Base-by-base conservation (phyloP, 805 yeast genomes). In the Candida piceae region DNA sequence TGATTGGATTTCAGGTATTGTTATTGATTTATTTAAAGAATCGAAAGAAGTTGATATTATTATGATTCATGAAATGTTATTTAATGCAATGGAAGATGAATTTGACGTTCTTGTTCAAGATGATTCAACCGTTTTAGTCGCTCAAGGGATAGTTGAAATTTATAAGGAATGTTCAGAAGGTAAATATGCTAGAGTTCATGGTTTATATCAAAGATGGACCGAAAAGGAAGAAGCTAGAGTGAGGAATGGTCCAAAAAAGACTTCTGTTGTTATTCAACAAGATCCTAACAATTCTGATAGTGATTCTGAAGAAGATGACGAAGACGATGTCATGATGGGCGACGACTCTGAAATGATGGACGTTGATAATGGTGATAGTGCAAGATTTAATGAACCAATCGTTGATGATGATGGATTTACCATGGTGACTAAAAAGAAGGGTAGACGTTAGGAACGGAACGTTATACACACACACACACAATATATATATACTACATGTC, bases 371-470 rank as follows among this genome's bases (percentile, higher is more conserved):
- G 22, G 6, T 20, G 22, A 20, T 20, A 9, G 8, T n/a, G n/a
- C n/a, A n/a, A n/a, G n/a, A n/a, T n/a, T n/a, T n/a, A n/a, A n/a
- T 21, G 84, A 71, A 9, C 95, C 95, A 2, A 56, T 83, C 8
- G 71, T 90, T 7, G 97, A 90, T 55, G 97, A 90, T 23, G 97
- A 90, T 55, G 98, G 97, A 1, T 90, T 90, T 54, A 93, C 88
- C 50, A 62, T 87, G 42, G 97, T 90, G 4, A 87, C 80, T 51
- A 80, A 75, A 53, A 79, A 76, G 53, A 79, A 84, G n/a, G 70
- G 72, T 58, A 71, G 72, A 58, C 62, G 69, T 48, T 52, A 29
- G 18, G 7, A 17, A 17, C 7, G 30, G 8, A 20, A 7, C 22
- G 6, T 20, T 20, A 6, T 7, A 9, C 9, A 20, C 22, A 7